phyloP scores from a whole-genome alignment of 106 monocot genomes.

The Ottelia alismoides region DNA sequence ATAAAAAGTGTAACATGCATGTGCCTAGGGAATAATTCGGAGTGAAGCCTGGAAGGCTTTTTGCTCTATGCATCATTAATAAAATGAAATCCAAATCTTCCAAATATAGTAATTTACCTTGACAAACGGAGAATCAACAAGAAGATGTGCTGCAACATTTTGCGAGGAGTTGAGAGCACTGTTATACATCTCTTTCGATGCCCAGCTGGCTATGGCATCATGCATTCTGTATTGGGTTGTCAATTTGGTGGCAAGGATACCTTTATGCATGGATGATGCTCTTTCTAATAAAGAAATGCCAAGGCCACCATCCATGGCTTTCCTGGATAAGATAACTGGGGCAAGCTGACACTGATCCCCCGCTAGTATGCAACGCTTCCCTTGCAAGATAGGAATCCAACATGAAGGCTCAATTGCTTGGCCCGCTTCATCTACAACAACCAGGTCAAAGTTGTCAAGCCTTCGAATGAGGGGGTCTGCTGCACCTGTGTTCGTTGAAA shows the following conservation, averaged over 20 bases:
- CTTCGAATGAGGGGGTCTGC: slow-evolving; percentile 74
- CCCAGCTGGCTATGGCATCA: slow-evolving; percentile 94
- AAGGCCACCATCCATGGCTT: slow-evolving; percentile 91
- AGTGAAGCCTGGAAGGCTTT: too few relatives aligned
- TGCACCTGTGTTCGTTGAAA: slow-evolving; percentile 85
- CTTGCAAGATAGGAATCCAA: slow-evolving; percentile 94
- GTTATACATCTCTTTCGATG: slow-evolving; percentile 93
- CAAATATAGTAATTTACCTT: too few relatives aligned
- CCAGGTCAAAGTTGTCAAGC: slow-evolving; percentile 75
- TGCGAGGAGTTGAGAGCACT: slow-evolving; percentile 55
- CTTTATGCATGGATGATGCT: slow-evolving; percentile 51
- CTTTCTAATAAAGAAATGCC: slow-evolving; percentile 81
- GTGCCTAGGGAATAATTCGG: too few relatives aligned
- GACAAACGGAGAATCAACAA: slow-evolving; percentile 88
- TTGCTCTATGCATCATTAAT: too few relatives aligned
- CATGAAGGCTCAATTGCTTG: slow-evolving; percentile 94
- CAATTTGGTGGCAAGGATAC: slow-evolving; percentile 49
- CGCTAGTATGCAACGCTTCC: slow-evolving; percentile 80
- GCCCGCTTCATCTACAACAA: slow-evolving; percentile 89
- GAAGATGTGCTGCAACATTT: slow-evolving; percentile 67
- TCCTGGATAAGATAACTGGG: slow-evolving; percentile 79
- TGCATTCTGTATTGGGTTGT: slow-evolving; percentile 84
- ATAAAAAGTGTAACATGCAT: too few relatives aligned
- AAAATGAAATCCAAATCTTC: too few relatives aligned
- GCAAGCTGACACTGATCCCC: slow-evolving; percentile 92